Conservation (phyloP, 2,329 filamentous ascomycete species). For the Xylariales sp. region DNA sequence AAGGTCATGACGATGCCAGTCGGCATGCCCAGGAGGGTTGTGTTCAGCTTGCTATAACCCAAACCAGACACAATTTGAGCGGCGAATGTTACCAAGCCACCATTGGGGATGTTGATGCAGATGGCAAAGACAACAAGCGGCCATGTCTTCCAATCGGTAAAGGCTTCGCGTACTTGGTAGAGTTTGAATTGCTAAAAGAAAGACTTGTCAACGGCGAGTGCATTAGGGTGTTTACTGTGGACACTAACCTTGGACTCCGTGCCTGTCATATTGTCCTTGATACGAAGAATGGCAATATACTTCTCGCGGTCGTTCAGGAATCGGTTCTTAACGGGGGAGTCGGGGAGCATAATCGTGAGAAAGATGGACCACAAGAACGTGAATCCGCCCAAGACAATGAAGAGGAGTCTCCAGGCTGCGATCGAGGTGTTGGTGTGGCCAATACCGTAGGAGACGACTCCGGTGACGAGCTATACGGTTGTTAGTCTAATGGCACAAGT, state of each 20-base stretch:
- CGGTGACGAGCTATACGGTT: too few relatives aligned
- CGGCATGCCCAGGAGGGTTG: not conserved
- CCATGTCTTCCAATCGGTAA: slow-evolving; percentile 1
- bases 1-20: not conserved
- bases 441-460: slow-evolving; percentile 1
- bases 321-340: not conserved
- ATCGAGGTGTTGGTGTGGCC: not conserved
- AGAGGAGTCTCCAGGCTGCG: not conserved
- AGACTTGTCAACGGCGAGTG: not conserved
- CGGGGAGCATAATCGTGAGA: not conserved
- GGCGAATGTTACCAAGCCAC: not conserved
- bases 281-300: not conserved
- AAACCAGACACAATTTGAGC: slow-evolving; percentile 1
- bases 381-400: not conserved
- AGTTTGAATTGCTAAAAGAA: not conserved
- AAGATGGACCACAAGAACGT: not conserved
- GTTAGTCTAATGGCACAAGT: too few relatives aligned
- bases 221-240: too few relatives aligned
- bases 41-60: slow-evolving; percentile 1
- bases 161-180: not conserved
- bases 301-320: not conserved
- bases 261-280: not conserved
- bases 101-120: not conserved
- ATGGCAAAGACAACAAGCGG: not conserved
- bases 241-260: not conserved